Base-by-base conservation (phyloP, 2,329 filamentous ascomycete species). In the Didymella arachidicola region DNA sequence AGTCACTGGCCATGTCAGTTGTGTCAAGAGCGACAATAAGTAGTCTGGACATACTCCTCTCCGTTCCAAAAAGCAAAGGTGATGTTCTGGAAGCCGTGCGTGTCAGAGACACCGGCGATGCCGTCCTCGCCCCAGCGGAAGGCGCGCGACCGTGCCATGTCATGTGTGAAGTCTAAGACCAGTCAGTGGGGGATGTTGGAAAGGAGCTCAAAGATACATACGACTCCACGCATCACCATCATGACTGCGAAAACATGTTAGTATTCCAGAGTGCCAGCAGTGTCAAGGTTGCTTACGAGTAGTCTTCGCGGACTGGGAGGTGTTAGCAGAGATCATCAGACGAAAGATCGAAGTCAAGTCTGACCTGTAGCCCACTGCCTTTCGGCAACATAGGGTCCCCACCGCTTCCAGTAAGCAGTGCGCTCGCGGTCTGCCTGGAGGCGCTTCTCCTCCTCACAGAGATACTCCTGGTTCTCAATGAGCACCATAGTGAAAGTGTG, bases 11-110 rank as follows among this genome's bases (percentile, higher is more conserved):
- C 4, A 47, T 45, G 74, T 86, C 75, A 87, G 81, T 54, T 56
- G 10, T 6, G 6, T 49, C n/a, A 11, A 39, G n/a, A 14, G 18
- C 19, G 22, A 27, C n/a, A 30, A 41, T 12, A 39, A 18, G 18
- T 11, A 12, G 10, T 32, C 22, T 38, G 26, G 26, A 78, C 86
- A 68, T 76, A 96, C 93, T 98, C 94, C 81, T 97, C 87, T 77
- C 93, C 93, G 76, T 98, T 98, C 94, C 94, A 98, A 77, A 98
- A 98, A 51, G 92, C 88, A 82, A 98, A 97, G 3, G 91, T 92
- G 77, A 98, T 90, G 77, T 98, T 96, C 79, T 97, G 91, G 53
- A 90, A 81, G 61, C 93, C 93, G 75, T 98, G 94, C 16, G 91
- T 92, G 76, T 97, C 93, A n/a, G 82, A 96, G 27, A 98, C 93